These are phyloP conservation scores for Scedosporium minutisporum DNA, from an alignment of 2,329 filamentous ascomycete species.

Conservation along the genomic window DNA sequence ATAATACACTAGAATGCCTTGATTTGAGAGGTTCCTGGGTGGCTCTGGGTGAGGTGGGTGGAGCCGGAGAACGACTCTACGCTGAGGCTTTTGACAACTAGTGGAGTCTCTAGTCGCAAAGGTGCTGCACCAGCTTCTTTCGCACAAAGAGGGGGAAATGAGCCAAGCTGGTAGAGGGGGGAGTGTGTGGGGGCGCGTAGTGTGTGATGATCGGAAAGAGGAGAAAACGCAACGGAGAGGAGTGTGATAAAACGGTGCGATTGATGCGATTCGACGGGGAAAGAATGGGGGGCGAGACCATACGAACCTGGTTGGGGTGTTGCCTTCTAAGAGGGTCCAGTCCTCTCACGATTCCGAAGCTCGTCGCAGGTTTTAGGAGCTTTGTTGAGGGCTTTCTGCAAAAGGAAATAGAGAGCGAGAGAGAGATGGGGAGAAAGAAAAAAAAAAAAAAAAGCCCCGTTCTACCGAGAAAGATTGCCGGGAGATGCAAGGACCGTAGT, in stretches of 20 bases:
- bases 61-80: not conserved
- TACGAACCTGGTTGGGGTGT: too few species aligned
- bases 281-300: too few species aligned
- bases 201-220: not conserved
- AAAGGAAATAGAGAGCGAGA: too few species aligned
- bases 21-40: not conserved
- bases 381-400: not conserved
- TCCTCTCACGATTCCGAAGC: not conserved
- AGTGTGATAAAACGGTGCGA: not conserved
- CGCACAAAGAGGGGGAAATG: not conserved
- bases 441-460: not conserved
- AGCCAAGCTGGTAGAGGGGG: not conserved
- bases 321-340: not conserved
- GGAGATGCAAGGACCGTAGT: not conserved
- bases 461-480: not conserved
- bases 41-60: not conserved
- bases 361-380: not conserved
- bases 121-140: not conserved
- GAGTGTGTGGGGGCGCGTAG: not conserved
- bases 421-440: too few species aligned
- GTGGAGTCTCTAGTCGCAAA: not conserved
- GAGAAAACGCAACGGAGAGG: not conserved
- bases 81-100: not conserved
- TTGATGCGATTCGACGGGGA: too few species aligned
- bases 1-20: not conserved